Percentiles rank a stretch among this genome's conserved stretches.
These are phyloP conservation scores for Sugiyamaella paludigena DNA, from an alignment of 1,139 yeast species.

Conservation along the genomic window DNA sequence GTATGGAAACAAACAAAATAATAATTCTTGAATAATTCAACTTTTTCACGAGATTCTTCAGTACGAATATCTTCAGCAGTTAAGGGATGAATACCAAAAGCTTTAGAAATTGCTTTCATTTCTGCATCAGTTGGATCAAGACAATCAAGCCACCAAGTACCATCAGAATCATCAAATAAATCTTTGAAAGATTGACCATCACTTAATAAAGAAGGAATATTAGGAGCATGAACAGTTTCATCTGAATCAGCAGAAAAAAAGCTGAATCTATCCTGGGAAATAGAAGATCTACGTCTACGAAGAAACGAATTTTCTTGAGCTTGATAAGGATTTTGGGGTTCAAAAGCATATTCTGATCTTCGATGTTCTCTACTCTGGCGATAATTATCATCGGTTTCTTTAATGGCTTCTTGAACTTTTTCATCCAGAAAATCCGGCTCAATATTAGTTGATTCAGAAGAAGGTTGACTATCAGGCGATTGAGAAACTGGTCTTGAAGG, in stretches of 20 bases:
- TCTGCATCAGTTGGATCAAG: slow-evolving; percentile 92
- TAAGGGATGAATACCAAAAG: slow-evolving; percentile 91
- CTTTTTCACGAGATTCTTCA: slow-evolving; percentile 93
- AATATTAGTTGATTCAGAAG: slow-evolving; percentile 15
- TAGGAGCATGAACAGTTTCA: slow-evolving; percentile 87
- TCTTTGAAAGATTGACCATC: slow-evolving; percentile 65
- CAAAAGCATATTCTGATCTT: not conserved
- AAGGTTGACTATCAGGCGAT: slow-evolving; percentile 16
- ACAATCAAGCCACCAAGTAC: slow-evolving; percentile 82
- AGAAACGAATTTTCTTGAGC: not conserved
- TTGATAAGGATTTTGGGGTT: slow-evolving; percentile 12
- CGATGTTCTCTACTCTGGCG: not conserved
- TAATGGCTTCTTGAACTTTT: slow-evolving; percentile 3
- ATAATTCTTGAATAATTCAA: slow-evolving; percentile 83
- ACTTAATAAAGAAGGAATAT: slow-evolving; percentile 67
- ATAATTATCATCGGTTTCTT: slow-evolving; percentile 9
- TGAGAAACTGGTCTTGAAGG: not conserved
- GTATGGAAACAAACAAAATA: slow-evolving; percentile 92
- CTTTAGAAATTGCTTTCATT: slow-evolving; percentile 84
- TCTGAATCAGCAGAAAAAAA: slow-evolving; percentile 79
- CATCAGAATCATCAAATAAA: slow-evolving; percentile 60
- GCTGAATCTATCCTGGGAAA: slow-evolving; percentile 60
- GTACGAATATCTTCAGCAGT: slow-evolving; percentile 93
- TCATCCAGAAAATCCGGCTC: slow-evolving; percentile 9
- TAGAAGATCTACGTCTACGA: slow-evolving; percentile 14